These are phyloP conservation scores for Neofusicoccum sp. DNA, from an alignment of 2,329 filamentous ascomycete species.

Conservation along the genomic window DNA sequence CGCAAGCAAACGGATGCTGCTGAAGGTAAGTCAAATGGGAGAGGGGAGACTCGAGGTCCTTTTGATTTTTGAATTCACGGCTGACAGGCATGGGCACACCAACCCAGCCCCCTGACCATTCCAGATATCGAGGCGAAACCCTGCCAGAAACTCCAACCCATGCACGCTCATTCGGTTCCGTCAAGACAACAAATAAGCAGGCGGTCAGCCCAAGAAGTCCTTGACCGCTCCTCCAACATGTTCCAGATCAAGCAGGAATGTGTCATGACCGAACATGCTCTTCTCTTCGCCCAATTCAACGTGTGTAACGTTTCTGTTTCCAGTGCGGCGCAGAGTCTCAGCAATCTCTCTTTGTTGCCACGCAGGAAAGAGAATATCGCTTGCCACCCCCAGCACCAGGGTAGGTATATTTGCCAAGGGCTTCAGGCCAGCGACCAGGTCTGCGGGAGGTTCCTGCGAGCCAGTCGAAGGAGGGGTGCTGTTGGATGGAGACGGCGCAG, in stretches of 20 bases:
- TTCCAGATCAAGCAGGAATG: conserved; percentile 87
- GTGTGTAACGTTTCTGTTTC: conserved; percentile 80
- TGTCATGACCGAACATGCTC: conserved; percentile 94
- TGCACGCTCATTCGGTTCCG: conserved; percentile 5
- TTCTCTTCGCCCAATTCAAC: conserved; percentile 91
- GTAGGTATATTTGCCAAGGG: conserved; percentile 73
- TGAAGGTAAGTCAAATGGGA: not conserved
- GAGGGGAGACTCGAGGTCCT: conserved; percentile 1
- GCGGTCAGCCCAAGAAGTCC: conserved; percentile 65
- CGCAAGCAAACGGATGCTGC: not conserved
- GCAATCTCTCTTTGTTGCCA: conserved; percentile 98
- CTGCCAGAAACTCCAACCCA: conserved; percentile 15
- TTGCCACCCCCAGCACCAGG: conserved; percentile 89
- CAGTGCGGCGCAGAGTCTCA: conserved; percentile 71
- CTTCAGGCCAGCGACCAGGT: conserved; percentile 74
- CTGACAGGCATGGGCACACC: conserved; percentile 11
- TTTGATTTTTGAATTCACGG: conserved; percentile 11
- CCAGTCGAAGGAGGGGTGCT: conserved; percentile 1
- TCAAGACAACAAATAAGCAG: not conserved
- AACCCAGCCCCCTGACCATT: conserved; percentile 10
- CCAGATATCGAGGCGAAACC: conserved; percentile 9
- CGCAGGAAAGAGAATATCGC: conserved; percentile 93
- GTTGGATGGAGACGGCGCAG: not conserved
- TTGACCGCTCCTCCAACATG: conserved; percentile 84
- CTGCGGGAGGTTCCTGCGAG: conserved; percentile 64